Base-by-base conservation (phyloP, 805 yeast species). In the Helenozyma baotianmanensis region DNA sequence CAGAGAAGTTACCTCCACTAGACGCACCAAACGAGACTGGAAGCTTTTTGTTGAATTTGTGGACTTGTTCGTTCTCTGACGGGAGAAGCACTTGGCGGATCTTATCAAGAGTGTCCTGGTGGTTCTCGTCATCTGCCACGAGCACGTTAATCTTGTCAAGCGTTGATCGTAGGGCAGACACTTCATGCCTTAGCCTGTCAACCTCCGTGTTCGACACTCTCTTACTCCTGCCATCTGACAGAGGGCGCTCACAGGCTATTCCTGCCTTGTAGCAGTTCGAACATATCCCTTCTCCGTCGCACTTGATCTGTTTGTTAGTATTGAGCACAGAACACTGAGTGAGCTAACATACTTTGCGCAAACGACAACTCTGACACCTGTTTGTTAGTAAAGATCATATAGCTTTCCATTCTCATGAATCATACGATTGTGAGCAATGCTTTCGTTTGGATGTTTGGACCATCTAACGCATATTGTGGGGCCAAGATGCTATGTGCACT, bases 1-100 rank as follows among this genome's bases (percentile, higher is more conserved):
- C 42, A 21, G 45, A 42, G 27, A 28, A 45, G 22, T 32, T 40
- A 4, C 47, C 50, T 2, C 41, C 45, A 16, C 42, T 32, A 7
- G 43, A 36, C 14, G 47, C 41, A 17, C 43, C 46, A 14, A 46
- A 29, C 11, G 45, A 38, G 12, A 43, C 42, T 4, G 43, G 48
- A 4, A 44, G 26, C n/a, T 34, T 42, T 19, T 35, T 39, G 14
- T 30, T 21, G 6, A 29, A n/a, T 9, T 27, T 41, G 9, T 29
- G 33, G 8, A 14, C 24, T 7, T 26, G n/a, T n/a, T 29, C 9
- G 23, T 21, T 9, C 32, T 11, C 19, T 13, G 24, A 11, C 15
- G 21, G 13, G 31, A 19, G 27, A 15, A 29, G 21, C 4, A 34
- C 6, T 2, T 22, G 25, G 10, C 25, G 25, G 13, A 39, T 42